These are phyloP conservation scores for Saposhnikovia divaricata DNA, from an alignment of 129 eudicot species.

Conservation along the genomic window DNA sequence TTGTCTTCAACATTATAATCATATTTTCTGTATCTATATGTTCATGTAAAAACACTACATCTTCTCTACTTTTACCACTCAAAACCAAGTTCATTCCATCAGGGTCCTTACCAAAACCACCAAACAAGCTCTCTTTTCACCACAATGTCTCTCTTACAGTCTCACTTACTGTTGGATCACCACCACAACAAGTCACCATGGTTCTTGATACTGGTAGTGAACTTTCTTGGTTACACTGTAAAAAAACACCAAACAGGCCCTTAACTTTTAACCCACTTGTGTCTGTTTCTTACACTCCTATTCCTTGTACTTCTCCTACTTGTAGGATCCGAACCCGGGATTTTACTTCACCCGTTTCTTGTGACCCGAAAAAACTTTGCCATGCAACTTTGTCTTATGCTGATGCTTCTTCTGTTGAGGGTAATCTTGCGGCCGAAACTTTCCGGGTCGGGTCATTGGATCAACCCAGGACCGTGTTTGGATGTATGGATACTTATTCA, in stretches of 20 bases:
- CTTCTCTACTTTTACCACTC: slow-evolving; percentile 46
- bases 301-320: slow-evolving; percentile 47
- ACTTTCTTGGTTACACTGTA: slow-evolving; percentile 72
- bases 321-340: slow-evolving; percentile 70
- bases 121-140: slow-evolving; percentile 60
- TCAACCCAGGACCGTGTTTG: slow-evolving; percentile 54
- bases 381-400: slow-evolving; percentile 71
- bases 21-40: slow-evolving; percentile 18
- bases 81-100: slow-evolving; percentile 35
- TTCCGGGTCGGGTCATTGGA: slow-evolving; percentile 37
- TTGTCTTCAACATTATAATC: slow-evolving; percentile 11
- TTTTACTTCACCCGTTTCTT: slow-evolving; percentile 66
- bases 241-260: slow-evolving; percentile 35
- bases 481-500: slow-evolving; percentile 67
- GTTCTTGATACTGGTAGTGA: slow-evolving; percentile 88
- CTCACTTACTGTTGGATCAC: slow-evolving; percentile 65
- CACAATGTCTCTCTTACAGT: slow-evolving; percentile 71
- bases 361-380: slow-evolving; percentile 74
- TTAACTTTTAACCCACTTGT: slow-evolving; percentile 35
- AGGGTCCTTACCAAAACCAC: slow-evolving; percentile 23
- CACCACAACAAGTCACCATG: slow-evolving; percentile 71
- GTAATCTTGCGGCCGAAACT: slow-evolving; percentile 60
- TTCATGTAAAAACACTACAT: slow-evolving; percentile 10
- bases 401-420: slow-evolving; percentile 75
- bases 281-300: slow-evolving; percentile 49